Percentiles rank a stretch among this genome's conserved stretches.
These are phyloP conservation scores for Lasiodiplodia hormozganensis DNA, from an alignment of 2,329 filamentous ascomycete species.

Conservation along the genomic window DNA sequence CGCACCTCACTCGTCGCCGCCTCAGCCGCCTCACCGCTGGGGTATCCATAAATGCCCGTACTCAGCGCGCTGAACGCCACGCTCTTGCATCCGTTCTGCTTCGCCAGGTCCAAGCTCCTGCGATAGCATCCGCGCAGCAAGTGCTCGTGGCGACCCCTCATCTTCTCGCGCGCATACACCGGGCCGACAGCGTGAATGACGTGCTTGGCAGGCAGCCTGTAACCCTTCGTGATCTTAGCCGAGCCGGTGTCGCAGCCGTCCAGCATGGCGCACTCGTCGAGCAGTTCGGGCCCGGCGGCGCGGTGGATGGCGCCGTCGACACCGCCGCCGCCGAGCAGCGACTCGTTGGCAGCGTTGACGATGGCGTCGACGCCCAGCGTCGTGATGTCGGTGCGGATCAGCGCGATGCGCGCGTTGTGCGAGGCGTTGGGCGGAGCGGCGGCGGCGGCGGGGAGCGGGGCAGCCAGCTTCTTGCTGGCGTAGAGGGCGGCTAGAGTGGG, in stretches of 20 bases:
- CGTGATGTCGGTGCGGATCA: conserved; percentile 83
- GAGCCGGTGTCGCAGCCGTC: conserved; percentile 77
- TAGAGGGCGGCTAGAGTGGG: conserved; percentile 62
- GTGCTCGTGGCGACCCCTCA: conserved; percentile 46
- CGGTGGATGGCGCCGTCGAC: conserved; percentile 80
- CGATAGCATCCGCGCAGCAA: conserved; percentile 71
- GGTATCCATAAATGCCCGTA: conserved; percentile 91
- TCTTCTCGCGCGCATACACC: conserved; percentile 63
- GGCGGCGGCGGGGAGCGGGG: conserved; percentile 36
- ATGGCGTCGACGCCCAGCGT: conserved; percentile 79
- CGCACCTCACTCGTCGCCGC: conserved; percentile 70
- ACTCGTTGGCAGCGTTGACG: conserved; percentile 88
- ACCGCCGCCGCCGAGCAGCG: conserved; percentile 84
- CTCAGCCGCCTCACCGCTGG: conserved; percentile 73
- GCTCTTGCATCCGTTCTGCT: conserved; percentile 68
- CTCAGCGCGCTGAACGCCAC: conserved; percentile 87
- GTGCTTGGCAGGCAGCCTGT: conserved; percentile 75
- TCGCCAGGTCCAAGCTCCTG: conserved; percentile 74
- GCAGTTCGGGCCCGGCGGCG: conserved; percentile 74
- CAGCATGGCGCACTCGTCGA: conserved; percentile 74
- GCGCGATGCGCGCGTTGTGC: conserved; percentile 73
- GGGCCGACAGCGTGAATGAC: conserved; percentile 94
- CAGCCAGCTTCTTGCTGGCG: conserved; percentile 49
- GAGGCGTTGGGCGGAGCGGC: conserved; percentile 50
- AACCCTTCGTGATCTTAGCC: conserved; percentile 83